Evolutionary conservation across 805 yeast genomes (phyloP), one percentile per base, ranked within the genome.

Genomic region (Pichia phayaonensis): DNA sequence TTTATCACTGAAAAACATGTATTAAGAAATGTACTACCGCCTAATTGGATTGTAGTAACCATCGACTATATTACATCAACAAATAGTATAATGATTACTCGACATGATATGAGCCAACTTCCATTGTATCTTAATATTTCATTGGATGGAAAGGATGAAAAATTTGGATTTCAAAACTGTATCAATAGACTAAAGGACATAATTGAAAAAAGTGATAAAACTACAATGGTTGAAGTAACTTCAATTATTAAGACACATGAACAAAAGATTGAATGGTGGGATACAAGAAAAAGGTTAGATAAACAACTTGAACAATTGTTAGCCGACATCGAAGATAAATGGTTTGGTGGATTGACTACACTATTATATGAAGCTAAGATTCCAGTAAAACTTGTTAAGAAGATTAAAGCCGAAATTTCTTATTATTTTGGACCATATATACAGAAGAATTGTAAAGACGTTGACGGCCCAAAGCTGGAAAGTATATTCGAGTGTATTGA

Each of bases 281-380:
- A 73, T 40, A 68, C 70, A 27, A 69, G 97, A 45, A 79, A 77
- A 49, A 66, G 64, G 0, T 68, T 90, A 18, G 97, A 92, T 63
- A 62, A 69, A 11, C 65, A 74, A 44, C 60, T 92, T 47, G 63
- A 74, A 40, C 64, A 63, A 1, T 64, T 90, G n/a, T 61, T 92
- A n/a, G 58, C 62, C 1, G 70, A 70, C 31, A 74, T 87, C 10
- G 92, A 88, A 49, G 63, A 64, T 22, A 68, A 70, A 49, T 87
- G 97, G 90, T 68, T 92, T 38, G 89, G 92, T 15, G 95, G 92
- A 0, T 86, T 89, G 56, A 68, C 68, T 47, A 83, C 90, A 0
- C 60, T 88, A 2, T 84, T 90, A 16, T 34, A 34, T n/a, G 38
- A 34, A 34, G 38, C 6, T 34, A 16, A 6, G 4, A 15, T n/a